Evolutionary conservation across 768 basidiomycete species (phyloP), one percentile per base, ranked within the genome.

Genomic region (Nidularia sp.): DNA sequence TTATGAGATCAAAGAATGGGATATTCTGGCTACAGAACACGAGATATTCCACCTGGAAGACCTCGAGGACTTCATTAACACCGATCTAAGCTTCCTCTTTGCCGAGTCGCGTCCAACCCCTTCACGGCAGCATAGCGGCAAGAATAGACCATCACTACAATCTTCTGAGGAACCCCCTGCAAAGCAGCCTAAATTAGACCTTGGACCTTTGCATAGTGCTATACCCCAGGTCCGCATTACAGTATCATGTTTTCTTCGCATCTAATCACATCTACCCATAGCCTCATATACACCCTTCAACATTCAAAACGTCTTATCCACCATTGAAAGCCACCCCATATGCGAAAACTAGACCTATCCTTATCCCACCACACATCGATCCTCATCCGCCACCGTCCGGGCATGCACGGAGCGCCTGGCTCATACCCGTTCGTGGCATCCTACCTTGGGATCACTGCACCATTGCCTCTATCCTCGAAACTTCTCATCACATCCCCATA

Each of bases 381-480:
- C 57, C 63, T 55, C 39, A 67, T 58, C 61, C 66, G 57, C 46
- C 57, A 6, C 57, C 65, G 15, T 50, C 56, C 29, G 61, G 60
- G 29, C 74, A 71, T 56, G 57, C 70, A 47, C 77, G 81, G 47
- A 67, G 66, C 46, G 76, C 78, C 6, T 85, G 84, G 84, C 58
- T 84, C 12, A 71, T 85, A 35, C 84, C 84, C 39, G 62, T 85
- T 4, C 76, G 82, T 9, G 84, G 84, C 12, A 60, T 53, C 29
- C 56, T 77, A 41, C 80, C 80, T 35, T 85, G 79, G 78, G 63
- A 66, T 8, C 65, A 62, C 32, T 72, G 72, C 46, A 75, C 80
- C 7, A 55, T 63, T 42, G 82, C 75, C 6, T 62, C 67, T 10
- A 49, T 82, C n/a, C 61, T 74, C 35, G 69, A 71, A 41, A 54